Base-by-base conservation (phyloP, 176 grass and related monocot genomes). In the Zoysia pacifica region DNA sequence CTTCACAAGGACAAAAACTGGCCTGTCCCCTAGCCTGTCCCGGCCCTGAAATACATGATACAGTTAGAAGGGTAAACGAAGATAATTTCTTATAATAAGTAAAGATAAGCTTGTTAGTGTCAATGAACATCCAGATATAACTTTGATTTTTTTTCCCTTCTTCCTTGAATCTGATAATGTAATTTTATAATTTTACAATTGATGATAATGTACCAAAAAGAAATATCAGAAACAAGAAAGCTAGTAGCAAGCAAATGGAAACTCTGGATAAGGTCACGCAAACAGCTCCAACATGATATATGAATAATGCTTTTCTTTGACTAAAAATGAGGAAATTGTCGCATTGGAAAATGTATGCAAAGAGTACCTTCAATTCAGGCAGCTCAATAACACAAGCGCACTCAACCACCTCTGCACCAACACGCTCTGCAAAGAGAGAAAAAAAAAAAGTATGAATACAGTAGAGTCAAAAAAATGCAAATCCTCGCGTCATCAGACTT, bases 301-400 rank as follows among this genome's bases (percentile, higher is more conserved):
- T 39, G 38, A 63, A 77, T 62, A 67, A 51, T 13, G n/a, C 20
- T 73, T 72, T 20, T 41, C 50, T 47, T 40, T 15, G 54, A 12
- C 19, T 38, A 8, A 68, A 65, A 43, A 6, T 28, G 28, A 6
- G 13, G 20, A 84, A 62, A 41, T 46, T 49, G 28, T 54, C 81
- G 52, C 11, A 47, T 28, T 12, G 19, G 61, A 60, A 49, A 28
- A 28, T 28, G 28, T 28, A 28, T 28, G 19, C 3, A 65, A 74
- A 76, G 48, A 68, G 18, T 79, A 95, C 96, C 88, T 95, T 95
- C 40, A 99, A 48, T 47, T 95, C 96, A 58, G 90, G 84, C 49
- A 99, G 73, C 88, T 99, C 96, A 82, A 99, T 99, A 48, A 95
- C 90, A 88, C 96, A 95, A 52, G 96, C 90, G 63, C 93, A 93